Evolutionary conservation across 2,329 filamentous ascomycete genomes (phyloP), one percentile per base, ranked within the genome.

Genomic region (Elsinoe perseae): DNA sequence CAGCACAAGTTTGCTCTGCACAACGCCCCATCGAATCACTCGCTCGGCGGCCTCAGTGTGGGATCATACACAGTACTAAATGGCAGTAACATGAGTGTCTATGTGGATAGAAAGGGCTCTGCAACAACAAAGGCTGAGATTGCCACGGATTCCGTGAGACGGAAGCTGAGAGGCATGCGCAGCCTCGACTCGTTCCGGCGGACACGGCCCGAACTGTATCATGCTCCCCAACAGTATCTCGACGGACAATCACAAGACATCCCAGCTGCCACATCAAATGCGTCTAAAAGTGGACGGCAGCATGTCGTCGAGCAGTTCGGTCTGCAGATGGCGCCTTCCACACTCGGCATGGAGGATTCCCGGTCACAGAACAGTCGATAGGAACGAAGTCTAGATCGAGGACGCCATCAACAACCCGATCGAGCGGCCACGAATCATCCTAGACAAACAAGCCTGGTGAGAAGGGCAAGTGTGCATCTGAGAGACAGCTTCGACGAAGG

Each of bases 401-500:
- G 48, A 16, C 48, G 48, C 21, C 48, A 20, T 27, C 10, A 50
- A 10, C 44, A 25, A 16, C 18, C 48, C 12, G 48, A 52, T 4
- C 6, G 3, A 25, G 16, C 28, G 9, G 16, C 21, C 9, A 21
- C 12, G 27, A 16, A 20, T 4, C 48, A 36, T 18, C 12, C 7
- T 7, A 23, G 54, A 27, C 38, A 48, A 14, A 5, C 38, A 14
- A 48, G 38, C n/a, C 20, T 56, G 20, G 54, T 28, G 2, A 20
- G 56, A 8, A 53, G 46, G 18, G 44, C 56, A 14, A 57, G 56
- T 25, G 38, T 38, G 25, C 30, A 60, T 18, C 62, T 65, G 18
- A 59, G 66, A 10, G 64, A 66, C 28, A 64, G 64, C 44, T 54
- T 66, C 7, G 68, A 69, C 42, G 59, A 64, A 12, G 68, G 64